Evolutionary conservation across 805 yeast species (phyloP).

Genomic region (Naumovozyma baii): DNA sequence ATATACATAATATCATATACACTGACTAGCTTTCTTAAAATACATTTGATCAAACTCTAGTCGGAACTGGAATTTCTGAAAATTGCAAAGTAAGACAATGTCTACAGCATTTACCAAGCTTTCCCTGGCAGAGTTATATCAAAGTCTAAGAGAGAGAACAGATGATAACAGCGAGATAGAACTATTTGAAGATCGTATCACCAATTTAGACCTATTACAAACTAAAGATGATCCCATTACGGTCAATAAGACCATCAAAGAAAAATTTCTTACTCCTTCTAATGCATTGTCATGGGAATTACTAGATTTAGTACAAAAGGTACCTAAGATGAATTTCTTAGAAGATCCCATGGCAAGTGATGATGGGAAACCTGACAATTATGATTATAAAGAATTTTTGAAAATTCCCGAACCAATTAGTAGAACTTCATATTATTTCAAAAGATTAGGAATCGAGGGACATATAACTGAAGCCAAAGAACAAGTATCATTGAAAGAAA

Average conservation of each 20-base stretch:
- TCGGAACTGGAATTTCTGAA: no score
- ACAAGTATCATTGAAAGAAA: slow-evolving; percentile 40
- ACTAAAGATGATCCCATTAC: no score
- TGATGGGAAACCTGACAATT: slow-evolving; percentile 2
- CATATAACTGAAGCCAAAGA: slow-evolving; percentile 54
- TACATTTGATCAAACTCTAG: no score
- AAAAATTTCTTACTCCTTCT: slow-evolving; percentile 53
- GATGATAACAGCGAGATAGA: slow-evolving; percentile 11
- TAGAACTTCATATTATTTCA: slow-evolving; percentile 57
- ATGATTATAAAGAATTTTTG: slow-evolving; percentile 39
- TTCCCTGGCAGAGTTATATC: slow-evolving; percentile 17
- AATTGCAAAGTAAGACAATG: no score
- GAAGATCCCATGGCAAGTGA: slow-evolving; percentile 13
- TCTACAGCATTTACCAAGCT: slow-evolving; percentile 2
- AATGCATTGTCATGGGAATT: slow-evolving; percentile 58
- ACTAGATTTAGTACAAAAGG: slow-evolving; percentile 55
- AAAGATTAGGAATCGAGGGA: slow-evolving; percentile 70
- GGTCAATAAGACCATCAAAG: slow-evolving; percentile 11
- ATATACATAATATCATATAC: no score
- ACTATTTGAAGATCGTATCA: slow-evolving; percentile 43
- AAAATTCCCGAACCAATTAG: slow-evolving; percentile 50
- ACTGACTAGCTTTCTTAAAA: no score
- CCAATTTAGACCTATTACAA: slow-evolving; percentile 6
- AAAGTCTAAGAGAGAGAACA: slow-evolving; percentile 14
- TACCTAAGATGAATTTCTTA: slow-evolving; percentile 32